Conservation (phyloP, 768 basidiomycete species). For the Lyophyllum decastes region DNA sequence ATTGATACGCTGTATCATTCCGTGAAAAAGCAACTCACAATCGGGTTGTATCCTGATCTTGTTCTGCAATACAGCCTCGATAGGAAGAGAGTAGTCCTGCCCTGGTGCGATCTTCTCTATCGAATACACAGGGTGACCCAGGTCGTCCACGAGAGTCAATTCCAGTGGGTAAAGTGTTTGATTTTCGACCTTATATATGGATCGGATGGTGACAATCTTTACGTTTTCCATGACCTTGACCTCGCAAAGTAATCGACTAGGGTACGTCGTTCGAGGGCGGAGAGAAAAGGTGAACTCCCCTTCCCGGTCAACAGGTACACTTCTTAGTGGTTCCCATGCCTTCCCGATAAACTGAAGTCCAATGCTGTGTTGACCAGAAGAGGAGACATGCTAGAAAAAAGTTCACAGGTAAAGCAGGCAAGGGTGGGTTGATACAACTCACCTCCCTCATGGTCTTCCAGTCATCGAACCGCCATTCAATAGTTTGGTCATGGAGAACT, state of each 20-base stretch:
- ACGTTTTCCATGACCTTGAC: conserved; percentile 89
- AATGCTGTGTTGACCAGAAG: conserved; percentile 80
- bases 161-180: conserved; percentile 90
- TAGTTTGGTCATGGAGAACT: conserved; percentile 70
- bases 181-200: conserved; percentile 91
- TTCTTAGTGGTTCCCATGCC: conserved; percentile 85
- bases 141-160: conserved; percentile 83
- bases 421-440: conserved; percentile 12
- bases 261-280: conserved; percentile 76
- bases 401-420: conserved; percentile 2
- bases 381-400: conserved; percentile 53
- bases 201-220: conserved; percentile 92
- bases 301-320: conserved; percentile 91
- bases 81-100: conserved; percentile 84
- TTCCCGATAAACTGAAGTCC: conserved; percentile 84
- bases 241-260: conserved; percentile 84
- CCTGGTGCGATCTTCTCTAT: conserved; percentile 91
- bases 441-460: conserved; percentile 95
- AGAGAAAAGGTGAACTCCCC: conserved; percentile 88
- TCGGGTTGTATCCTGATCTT: conserved; percentile 89
- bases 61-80: conserved; percentile 83
- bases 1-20: conserved; percentile 1
- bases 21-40: conserved; percentile 54
- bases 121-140: conserved; percentile 77
- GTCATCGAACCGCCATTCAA: conserved; percentile 98